phyloP scores from a whole-genome alignment of 257 asterid species.

The Agastache rugosa region DNA sequence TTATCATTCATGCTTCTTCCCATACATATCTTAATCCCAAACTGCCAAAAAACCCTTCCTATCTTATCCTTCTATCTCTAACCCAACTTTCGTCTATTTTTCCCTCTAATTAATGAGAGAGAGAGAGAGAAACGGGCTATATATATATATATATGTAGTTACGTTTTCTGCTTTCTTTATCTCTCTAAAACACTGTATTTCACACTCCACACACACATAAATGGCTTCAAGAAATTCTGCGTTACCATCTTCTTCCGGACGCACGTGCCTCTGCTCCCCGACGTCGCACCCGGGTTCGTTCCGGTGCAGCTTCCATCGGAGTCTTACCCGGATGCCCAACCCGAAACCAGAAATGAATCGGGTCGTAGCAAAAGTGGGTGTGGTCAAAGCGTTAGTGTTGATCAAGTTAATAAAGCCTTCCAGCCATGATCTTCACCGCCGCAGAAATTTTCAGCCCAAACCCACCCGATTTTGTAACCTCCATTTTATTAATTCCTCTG shows the following conservation, averaged over 20 bases:
- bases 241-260: background rate
- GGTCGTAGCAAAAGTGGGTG: conserved; percentile 19
- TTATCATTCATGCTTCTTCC: no score
- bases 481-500: background rate
- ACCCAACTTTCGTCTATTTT: background rate
- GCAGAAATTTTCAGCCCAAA: conserved; percentile 44
- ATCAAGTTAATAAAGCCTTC: conserved; percentile 42
- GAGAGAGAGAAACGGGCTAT: background rate
- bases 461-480: conserved; percentile 40
- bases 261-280: conserved; percentile 42
- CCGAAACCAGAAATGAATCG: conserved; percentile 27
- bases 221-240: conserved; percentile 27
- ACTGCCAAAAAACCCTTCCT: background rate
- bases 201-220: background rate
- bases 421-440: conserved; percentile 36
- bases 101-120: background rate
- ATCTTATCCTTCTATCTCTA: background rate
- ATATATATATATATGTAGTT: background rate
- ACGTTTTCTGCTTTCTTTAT: background rate
- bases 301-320: conserved; percentile 44
- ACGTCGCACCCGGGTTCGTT: conserved; percentile 49
- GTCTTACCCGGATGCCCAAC: background rate
- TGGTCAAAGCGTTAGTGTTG: conserved; percentile 34
- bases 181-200: background rate
- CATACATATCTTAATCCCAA: background rate